Evolutionary conservation across 2,329 filamentous ascomycete species (phyloP).

Genomic region (Phoma sp.): DNA sequence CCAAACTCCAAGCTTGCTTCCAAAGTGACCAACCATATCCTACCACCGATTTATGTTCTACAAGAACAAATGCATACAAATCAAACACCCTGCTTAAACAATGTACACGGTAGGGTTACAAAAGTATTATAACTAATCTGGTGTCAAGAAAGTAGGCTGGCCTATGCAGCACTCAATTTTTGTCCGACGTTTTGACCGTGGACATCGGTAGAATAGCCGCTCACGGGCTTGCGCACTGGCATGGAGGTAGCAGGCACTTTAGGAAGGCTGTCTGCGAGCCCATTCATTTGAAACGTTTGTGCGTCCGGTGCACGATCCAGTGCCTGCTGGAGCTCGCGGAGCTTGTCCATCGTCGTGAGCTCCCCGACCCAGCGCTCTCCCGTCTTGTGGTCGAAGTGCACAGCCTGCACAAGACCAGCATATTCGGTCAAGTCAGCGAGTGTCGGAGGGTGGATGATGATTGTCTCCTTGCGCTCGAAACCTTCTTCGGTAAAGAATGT

Average conservation of each 20-base stretch:
- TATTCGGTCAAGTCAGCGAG: constrained; percentile 45
- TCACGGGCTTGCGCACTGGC: constrained; percentile 24
- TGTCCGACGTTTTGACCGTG: not conserved
- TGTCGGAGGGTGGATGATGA: constrained; percentile 55
- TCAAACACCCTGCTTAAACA: not conserved
- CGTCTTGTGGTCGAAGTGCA: constrained; percentile 42
- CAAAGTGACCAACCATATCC: constrained; percentile 5
- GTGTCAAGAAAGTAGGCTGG: not conserved
- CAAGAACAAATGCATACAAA: not conserved
- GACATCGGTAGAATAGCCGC: not conserved
- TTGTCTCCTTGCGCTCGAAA: constrained; percentile 51
- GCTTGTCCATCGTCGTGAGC: constrained; percentile 29
- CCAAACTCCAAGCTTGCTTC: constrained; percentile 7
- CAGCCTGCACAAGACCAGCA: constrained; percentile 32
- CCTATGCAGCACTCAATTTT: not conserved
- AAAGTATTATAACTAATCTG: not conserved
- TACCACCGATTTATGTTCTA: not conserved
- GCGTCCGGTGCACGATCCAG: constrained; percentile 11
- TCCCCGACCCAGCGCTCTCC: constrained; percentile 33
- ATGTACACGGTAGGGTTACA: not conserved
- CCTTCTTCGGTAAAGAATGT: constrained; percentile 51
- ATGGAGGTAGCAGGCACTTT: constrained; percentile 13
- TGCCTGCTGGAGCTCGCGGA: constrained; percentile 17
- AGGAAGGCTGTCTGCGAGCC: constrained; percentile 18
- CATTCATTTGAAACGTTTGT: constrained; percentile 17